Evolutionary conservation across 106 monocot species (phyloP).

Genomic region (Triglochin maritima): DNA sequence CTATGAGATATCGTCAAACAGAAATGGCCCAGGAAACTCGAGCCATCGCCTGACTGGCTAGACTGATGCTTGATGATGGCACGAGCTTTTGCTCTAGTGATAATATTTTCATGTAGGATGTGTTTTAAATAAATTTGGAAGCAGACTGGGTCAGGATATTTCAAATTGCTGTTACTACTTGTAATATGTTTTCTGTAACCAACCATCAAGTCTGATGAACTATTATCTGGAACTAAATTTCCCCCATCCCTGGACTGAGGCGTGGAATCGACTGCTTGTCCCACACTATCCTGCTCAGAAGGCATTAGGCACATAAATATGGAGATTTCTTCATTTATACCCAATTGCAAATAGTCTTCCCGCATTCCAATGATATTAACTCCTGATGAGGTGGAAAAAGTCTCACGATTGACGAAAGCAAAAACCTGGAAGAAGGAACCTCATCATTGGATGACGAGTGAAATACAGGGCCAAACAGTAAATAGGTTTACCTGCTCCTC

Average conservation of each 20-base stretch:
- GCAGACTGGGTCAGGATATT: conserved; percentile 41
- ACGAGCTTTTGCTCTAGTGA: conserved; percentile 26
- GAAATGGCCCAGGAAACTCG: conserved; percentile 56
- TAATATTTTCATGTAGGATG: conserved; percentile 49
- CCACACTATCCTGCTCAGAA: conserved; percentile 20
- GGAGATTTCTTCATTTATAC: conserved; percentile 67
- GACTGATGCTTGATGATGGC: conserved; percentile 2
- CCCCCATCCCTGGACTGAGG: conserved; percentile 14
- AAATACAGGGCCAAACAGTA: background rate
- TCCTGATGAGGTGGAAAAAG: conserved; percentile 36
- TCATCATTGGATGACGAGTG: conserved; percentile 1
- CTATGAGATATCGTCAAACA: conserved; percentile 85
- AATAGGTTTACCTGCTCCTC: conserved; percentile 60
- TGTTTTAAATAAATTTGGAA: conserved; percentile 65
- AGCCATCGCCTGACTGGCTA: conserved; percentile 22
- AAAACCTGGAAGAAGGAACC: conserved; percentile 48
- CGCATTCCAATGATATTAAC: conserved; percentile 69
- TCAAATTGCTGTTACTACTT: conserved; percentile 9
- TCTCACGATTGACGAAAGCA: conserved; percentile 70
- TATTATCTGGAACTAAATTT: conserved; percentile 10
- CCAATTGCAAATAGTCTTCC: conserved; percentile 68
- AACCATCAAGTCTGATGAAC: conserved; percentile 13
- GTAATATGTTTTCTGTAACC: conserved; percentile 27
- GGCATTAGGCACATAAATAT: conserved; percentile 41
- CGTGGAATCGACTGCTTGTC: conserved; percentile 12